Evolutionary conservation across 305 asterid species (phyloP).

Genomic region (Nicotiana rustica): DNA sequence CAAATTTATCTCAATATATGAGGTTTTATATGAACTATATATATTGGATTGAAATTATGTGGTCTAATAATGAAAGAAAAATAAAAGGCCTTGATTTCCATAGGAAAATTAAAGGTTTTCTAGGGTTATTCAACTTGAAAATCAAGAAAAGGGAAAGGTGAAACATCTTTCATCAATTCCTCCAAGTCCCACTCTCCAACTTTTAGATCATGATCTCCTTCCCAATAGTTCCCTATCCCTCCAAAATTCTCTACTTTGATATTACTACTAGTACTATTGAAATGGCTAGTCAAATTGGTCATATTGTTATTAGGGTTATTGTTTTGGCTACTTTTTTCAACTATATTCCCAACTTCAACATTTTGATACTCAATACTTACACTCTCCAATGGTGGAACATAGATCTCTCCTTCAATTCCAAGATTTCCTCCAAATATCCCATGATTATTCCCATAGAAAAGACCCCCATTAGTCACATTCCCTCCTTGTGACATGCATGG

Average conservation of each 20-base stretch:
- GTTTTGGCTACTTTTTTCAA: conserved; percentile 29
- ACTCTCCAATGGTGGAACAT: conserved; percentile 47
- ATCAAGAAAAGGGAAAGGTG: conserved; percentile 63
- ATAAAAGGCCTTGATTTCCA: background rate
- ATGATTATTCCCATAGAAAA: conserved; percentile 30
- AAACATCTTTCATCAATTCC: conserved; percentile 69
- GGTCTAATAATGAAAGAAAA: background rate
- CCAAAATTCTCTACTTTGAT: conserved; percentile 53
- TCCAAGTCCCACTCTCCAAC: conserved; percentile 72
- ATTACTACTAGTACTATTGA: conserved; percentile 32
- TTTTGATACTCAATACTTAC: conserved; percentile 34
- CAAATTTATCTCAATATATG: background rate
- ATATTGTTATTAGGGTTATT: conserved; percentile 28
- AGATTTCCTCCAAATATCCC: conserved; percentile 47
- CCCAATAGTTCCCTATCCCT: conserved; percentile 61
- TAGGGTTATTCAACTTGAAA: conserved; percentile 52
- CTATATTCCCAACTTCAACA: conserved; percentile 36
- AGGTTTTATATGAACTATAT: conserved; percentile 25
- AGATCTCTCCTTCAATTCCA: conserved; percentile 42
- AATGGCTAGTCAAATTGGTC: conserved; percentile 35
- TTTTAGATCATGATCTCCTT: conserved; percentile 50
- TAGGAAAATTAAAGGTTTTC: background rate
- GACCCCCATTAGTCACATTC: background rate
- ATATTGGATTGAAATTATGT: conserved; percentile 6
- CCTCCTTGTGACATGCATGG: conserved; percentile 41